These are phyloP conservation scores for Solanum virginianum DNA, from an alignment of 257 asterid genomes.

Conservation along the genomic window DNA sequence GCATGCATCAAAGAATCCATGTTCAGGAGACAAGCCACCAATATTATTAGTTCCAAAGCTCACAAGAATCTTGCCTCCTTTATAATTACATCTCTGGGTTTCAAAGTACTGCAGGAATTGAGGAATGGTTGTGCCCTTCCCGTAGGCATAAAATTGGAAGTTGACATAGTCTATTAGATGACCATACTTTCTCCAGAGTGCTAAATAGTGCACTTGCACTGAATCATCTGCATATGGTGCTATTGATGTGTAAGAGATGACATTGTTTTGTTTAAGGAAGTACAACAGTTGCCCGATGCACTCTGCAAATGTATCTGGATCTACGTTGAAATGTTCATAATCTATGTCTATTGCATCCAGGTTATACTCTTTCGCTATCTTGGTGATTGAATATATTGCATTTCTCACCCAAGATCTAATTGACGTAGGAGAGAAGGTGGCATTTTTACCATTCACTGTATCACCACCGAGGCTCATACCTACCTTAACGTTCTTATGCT, in stretches of 20 bases:
- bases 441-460: constrained; percentile 8
- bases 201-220: no score
- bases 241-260: constrained; percentile 46
- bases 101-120: constrained; percentile 51
- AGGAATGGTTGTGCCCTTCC: constrained; percentile 29
- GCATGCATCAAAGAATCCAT: constrained; percentile 64
- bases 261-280: constrained; percentile 38
- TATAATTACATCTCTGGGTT: constrained; percentile 36
- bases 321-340: constrained; percentile 46
- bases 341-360: constrained; percentile 71
- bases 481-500: constrained; percentile 44
- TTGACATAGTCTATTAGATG: no score
- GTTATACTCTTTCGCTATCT: constrained; percentile 31
- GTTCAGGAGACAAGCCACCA: constrained; percentile 46
- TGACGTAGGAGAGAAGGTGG: constrained; percentile 36
- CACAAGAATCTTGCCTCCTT: constrained; percentile 38
- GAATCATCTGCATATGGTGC: constrained; percentile 62
- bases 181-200: no score
- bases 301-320: constrained; percentile 60
- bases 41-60: constrained; percentile 60
- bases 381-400: constrained; percentile 52
- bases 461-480: constrained; percentile 69
- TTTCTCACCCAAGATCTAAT: constrained; percentile 49
- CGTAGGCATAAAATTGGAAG: no score
- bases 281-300: constrained; percentile 48